phyloP scores from a whole-genome alignment of 2,329 filamentous ascomycete genomes.

The Ceratocystis alfenasii region DNA sequence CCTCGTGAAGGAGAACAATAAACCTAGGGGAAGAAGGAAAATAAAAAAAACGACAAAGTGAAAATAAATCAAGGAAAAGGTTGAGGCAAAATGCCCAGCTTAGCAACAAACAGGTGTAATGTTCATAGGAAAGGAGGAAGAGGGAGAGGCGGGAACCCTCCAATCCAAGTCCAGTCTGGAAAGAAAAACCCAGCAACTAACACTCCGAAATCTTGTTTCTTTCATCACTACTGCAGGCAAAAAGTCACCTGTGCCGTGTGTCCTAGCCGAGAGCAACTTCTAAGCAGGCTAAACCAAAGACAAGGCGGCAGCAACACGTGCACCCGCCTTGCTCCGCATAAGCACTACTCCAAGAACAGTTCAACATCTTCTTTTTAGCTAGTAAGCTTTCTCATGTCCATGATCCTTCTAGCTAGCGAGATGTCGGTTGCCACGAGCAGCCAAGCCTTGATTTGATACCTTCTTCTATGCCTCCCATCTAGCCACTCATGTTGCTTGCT shows the following conservation, averaged over 20 bases:
- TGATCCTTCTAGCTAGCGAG: neutral
- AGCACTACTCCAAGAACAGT: conserved; percentile 8
- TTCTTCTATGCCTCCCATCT: neutral
- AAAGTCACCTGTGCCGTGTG: neutral
- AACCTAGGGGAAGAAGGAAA: neutral
- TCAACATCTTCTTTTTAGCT: neutral
- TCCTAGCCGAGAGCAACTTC: no score
- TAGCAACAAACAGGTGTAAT: neutral
- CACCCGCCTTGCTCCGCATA: neutral
- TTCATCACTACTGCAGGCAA: neutral
- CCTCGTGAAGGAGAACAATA: neutral
- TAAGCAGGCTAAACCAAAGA: no score
- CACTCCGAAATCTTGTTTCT: neutral
- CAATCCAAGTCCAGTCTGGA: neutral
- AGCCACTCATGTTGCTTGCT: neutral
- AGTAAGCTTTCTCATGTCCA: neutral
- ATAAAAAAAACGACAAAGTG: neutral
- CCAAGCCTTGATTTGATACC: neutral
- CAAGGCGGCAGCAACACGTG: neutral
- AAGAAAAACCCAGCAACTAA: neutral
- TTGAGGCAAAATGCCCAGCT: neutral
- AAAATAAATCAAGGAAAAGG: neutral
- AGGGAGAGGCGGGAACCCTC: neutral
- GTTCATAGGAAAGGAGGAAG: neutral
- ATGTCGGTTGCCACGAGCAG: neutral